Evolutionary conservation across 352 stramenopile genomes (phyloP).

Genomic region (Aphanomyces cochlioides): DNA sequence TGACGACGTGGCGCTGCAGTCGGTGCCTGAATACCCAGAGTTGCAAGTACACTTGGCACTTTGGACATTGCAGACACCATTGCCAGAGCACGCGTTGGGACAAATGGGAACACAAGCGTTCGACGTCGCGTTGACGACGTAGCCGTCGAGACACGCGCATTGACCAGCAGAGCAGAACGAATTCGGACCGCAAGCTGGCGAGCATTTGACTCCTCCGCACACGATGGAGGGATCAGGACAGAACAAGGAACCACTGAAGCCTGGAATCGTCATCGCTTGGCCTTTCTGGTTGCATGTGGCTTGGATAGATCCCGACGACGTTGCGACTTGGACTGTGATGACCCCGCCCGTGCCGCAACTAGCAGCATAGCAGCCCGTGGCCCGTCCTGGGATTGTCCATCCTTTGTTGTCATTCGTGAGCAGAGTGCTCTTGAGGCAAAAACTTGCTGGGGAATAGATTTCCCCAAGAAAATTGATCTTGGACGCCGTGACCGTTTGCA

Average conservation of each 20-base stretch:
- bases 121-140: slow-evolving; percentile 4
- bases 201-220: slow-evolving; percentile 36
- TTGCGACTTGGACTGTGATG: slow-evolving; percentile 40
- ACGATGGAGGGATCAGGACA: slow-evolving; percentile 65
- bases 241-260: slow-evolving; percentile 52
- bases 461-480: slow-evolving; percentile 74
- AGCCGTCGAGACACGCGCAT: slow-evolving; percentile 24
- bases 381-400: slow-evolving; percentile 53
- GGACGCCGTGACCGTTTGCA: slow-evolving; percentile 43
- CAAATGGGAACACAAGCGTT: slow-evolving; percentile 34
- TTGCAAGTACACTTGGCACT: slow-evolving; percentile 35
- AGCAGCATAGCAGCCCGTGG: slow-evolving; percentile 78
- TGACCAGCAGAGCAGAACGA: slow-evolving; percentile 2
- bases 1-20: slow-evolving; percentile 33
- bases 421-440: slow-evolving; percentile 64
- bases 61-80: slow-evolving; percentile 37
- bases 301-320: slow-evolving; percentile 28
- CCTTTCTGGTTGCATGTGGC: slow-evolving; percentile 50
- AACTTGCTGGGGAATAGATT: slow-evolving; percentile 65
- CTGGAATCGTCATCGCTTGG: slow-evolving; percentile 37
- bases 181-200: slow-evolving; percentile 21
- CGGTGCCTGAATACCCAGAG: slow-evolving; percentile 33
- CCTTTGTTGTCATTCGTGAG: slow-evolving; percentile 53
- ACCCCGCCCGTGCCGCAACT: slow-evolving; percentile 42
- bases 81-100: slow-evolving; percentile 35